Evolutionary conservation across 441 rosid genomes (phyloP), one percentile per base, ranked within the genome.

Genomic region (Oxalis stricta): DNA sequence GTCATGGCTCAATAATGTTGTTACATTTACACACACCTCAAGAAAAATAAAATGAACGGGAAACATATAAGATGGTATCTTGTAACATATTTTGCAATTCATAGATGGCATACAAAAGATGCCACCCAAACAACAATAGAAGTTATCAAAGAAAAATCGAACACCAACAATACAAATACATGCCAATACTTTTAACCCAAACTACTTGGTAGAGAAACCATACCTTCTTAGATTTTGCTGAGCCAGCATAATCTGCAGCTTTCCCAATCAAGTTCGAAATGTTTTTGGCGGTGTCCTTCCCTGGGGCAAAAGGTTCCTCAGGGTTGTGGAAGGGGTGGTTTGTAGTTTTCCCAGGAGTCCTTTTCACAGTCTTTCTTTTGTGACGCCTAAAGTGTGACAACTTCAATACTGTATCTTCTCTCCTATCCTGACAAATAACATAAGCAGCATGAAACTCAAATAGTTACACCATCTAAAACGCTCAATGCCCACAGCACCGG

Each of bases 151-250:
- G n/a, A n/a, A n/a, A n/a, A n/a, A n/a, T n/a, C n/a, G n/a, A n/a
- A n/a, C n/a, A n/a, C 31, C 50, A 38, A 38, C 29, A 20, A 29
- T 42, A 5, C 19, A 44, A 6, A 14, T 48, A 33, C 11, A 52
- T 31, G 40, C 29, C n/a, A 21, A 21, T n/a, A n/a, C n/a, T n/a
- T n/a, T n/a, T n/a, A n/a, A n/a, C n/a, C n/a, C n/a, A n/a, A n/a
- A n/a, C n/a, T n/a, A n/a, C n/a, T 2, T 10, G 8, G 55, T 32
- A 22, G 41, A 43, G 11, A 38, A 34, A 38, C 10, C 26, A 48
- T 61, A 84, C 99, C 99, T 84, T 84, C 61, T 84, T 92, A 46
- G 74, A 30, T 70, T 84, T 87, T 64, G 94, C 78, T 5, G 97
- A 92, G 59, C 80, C 70, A 41, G 94, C 99, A 72, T 64, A 64